Evolutionary conservation across 768 basidiomycete species (phyloP).

Genomic region (Suillus luteus): DNA sequence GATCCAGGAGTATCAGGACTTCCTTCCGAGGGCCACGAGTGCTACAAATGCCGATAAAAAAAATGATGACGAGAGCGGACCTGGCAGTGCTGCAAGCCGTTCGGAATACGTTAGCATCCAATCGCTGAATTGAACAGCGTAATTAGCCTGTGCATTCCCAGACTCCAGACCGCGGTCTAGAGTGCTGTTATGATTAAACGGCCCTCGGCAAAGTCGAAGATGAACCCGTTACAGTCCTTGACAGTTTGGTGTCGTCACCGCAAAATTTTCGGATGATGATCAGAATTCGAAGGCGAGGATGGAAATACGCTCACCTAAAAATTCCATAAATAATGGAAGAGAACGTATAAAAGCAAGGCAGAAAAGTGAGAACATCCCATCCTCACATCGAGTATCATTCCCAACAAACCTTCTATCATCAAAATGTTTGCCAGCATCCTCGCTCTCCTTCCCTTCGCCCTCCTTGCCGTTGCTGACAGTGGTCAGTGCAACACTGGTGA

Average conservation of each 20-base stretch:
- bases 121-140: neutral
- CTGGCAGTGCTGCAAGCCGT: neutral
- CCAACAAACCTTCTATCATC: neutral
- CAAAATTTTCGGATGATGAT: too few relatives aligned
- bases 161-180: neutral
- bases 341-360: neutral
- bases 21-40: neutral
- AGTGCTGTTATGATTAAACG: too few relatives aligned
- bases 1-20: neutral
- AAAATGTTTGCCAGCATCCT: neutral
- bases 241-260: too few relatives aligned
- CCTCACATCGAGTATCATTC: neutral
- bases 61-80: neutral
- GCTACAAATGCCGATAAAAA: neutral
- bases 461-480: neutral
- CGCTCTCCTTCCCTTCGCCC: neutral
- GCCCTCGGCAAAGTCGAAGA: too few relatives aligned
- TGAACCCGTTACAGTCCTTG: too few relatives aligned
- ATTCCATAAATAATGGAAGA: neutral
- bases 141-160: neutral
- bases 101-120: neutral
- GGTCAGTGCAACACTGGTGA: conserved; percentile 8
- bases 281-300: neutral
- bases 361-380: neutral
- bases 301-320: neutral